phyloP scores from a whole-genome alignment of 148 eudicot species.

The Fagopyrum tataricum region DNA sequence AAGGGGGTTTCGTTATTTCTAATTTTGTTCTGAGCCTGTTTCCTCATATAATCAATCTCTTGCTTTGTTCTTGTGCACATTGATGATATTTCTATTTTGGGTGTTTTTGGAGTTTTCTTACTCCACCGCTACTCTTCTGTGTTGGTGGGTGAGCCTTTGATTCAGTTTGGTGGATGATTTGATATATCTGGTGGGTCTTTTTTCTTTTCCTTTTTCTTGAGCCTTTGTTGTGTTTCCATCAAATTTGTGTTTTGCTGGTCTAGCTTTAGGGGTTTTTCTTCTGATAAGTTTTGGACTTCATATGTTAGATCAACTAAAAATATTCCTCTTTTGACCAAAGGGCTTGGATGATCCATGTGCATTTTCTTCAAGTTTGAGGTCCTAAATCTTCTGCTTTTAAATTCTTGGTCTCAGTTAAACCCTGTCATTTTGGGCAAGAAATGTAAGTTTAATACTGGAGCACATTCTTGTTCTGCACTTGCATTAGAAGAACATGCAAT shows the following conservation, averaged over 20 bases:
- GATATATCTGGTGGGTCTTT: neutral
- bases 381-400: neutral
- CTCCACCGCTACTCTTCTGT: neutral
- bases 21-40: constrained; percentile 3
- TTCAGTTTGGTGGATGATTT: constrained; percentile 15
- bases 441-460: neutral
- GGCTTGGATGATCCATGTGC: constrained; percentile 7
- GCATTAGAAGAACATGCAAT: constrained; percentile 2
- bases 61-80: constrained; percentile 2
- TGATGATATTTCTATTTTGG: constrained; percentile 16
- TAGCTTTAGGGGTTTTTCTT: neutral
- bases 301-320: neutral
- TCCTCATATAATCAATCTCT: neutral
- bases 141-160: constrained; percentile 8
- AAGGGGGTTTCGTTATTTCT: neutral
- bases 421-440: neutral
- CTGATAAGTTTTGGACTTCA: neutral
- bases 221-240: constrained; percentile 8
- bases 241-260: neutral
- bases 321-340: neutral
- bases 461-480: constrained; percentile 10
- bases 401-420: constrained; percentile 1
- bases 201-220: neutral
- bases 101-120: neutral
- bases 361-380: constrained; percentile 1